These are phyloP conservation scores for Stemphylium lycopersici DNA, from an alignment of 2,329 filamentous ascomycete genomes.

Conservation along the genomic window DNA sequence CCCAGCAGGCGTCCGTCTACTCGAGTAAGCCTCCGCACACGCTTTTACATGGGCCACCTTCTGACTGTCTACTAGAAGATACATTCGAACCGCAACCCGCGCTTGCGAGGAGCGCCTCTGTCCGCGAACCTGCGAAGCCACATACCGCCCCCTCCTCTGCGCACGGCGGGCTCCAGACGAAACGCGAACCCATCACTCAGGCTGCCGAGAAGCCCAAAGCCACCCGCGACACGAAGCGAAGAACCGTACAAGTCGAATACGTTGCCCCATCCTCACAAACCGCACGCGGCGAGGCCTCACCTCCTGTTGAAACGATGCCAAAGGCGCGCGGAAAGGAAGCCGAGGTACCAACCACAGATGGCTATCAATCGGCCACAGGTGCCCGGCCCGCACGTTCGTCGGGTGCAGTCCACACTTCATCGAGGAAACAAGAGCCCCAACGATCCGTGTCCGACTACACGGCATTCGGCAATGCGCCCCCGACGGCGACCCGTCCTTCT, in stretches of 20 bases:
- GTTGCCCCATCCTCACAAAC: slow-evolving; percentile 90
- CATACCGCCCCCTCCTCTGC: slow-evolving; percentile 55
- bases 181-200: slow-evolving; percentile 75
- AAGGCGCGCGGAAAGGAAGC: slow-evolving; percentile 58
- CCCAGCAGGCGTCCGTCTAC: slow-evolving; percentile 77
- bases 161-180: slow-evolving; percentile 68
- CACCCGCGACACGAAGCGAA: slow-evolving; percentile 82
- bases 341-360: slow-evolving; percentile 54
- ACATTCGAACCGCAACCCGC: slow-evolving; percentile 65
- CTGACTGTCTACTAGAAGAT: slow-evolving; percentile 51
- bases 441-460: slow-evolving; percentile 58
- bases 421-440: slow-evolving; percentile 54
- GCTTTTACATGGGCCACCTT: background rate
- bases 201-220: slow-evolving; percentile 69
- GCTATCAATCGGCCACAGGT: slow-evolving; percentile 41
- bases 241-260: slow-evolving; percentile 97
- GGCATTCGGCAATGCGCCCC: slow-evolving; percentile 49
- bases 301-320: slow-evolving; percentile 48
- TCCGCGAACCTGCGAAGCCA: slow-evolving; percentile 81
- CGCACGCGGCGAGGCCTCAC: slow-evolving; percentile 66
- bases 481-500: slow-evolving; percentile 65
- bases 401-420: slow-evolving; percentile 37
- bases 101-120: slow-evolving; percentile 86
- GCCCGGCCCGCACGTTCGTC: slow-evolving; percentile 30
- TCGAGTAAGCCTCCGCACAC: slow-evolving; percentile 53